phyloP scores from a whole-genome alignment of 1,284 basidiomycete species.

The Polyporus tsugae region DNA sequence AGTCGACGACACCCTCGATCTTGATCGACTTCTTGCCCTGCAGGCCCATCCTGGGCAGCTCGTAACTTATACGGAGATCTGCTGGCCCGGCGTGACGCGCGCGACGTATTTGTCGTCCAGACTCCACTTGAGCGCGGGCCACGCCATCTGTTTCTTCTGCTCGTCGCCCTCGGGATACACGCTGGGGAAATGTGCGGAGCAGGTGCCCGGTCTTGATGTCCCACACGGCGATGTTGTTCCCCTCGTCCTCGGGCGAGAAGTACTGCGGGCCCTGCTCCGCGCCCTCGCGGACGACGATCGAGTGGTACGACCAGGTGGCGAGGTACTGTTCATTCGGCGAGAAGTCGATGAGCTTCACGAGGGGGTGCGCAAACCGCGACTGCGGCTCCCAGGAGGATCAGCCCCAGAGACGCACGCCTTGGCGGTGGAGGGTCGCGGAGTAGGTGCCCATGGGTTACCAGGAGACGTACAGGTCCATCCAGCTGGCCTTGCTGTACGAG shows the following conservation, averaged over 20 bases:
- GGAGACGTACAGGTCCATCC: conserved; percentile 97
- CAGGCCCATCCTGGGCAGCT: conserved; percentile 93
- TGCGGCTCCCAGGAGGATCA: conserved; percentile 89
- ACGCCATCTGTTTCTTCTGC: conserved; percentile 84
- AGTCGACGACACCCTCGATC: conserved; percentile 98
- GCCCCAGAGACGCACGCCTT: conserved; percentile 97
- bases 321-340: conserved; percentile 98
- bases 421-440: conserved; percentile 93
- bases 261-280: conserved; percentile 85
- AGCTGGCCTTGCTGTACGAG: conserved; percentile 79
- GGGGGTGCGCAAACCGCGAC: conserved; percentile 93
- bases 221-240: conserved; percentile 98
- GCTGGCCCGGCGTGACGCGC: conserved; percentile 87
- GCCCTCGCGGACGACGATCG: conserved; percentile 88
- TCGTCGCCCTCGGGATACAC: conserved; percentile 63
- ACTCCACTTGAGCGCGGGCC: conserved; percentile 99
- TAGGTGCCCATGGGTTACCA: conserved; percentile 98
- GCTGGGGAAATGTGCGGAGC: conserved; percentile 93
- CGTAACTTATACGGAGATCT: conserved; percentile 98
- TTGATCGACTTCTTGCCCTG: conserved; percentile 98
- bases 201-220: conserved; percentile 94
- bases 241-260: conserved; percentile 95
- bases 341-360: conserved; percentile 97
- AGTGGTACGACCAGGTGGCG: conserved; percentile 98
- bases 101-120: conserved; percentile 97